Evolutionary conservation across 2,329 filamentous ascomycete genomes (phyloP).

Genomic region (Tolypocladium ophioglossoides): DNA sequence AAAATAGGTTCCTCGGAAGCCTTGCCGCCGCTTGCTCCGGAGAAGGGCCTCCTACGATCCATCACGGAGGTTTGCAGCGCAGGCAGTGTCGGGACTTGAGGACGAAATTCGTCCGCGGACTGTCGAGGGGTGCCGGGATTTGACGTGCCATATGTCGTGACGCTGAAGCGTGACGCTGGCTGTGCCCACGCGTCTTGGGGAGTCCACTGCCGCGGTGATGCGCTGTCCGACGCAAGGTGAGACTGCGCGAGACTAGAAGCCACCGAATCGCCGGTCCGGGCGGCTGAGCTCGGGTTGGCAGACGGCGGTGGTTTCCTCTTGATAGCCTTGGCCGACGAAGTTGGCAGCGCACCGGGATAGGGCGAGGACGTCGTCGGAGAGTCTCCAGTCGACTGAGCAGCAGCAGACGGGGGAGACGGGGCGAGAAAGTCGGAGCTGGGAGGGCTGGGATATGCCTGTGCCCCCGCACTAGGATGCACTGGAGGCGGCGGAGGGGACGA

Average conservation of each 20-base stretch:
- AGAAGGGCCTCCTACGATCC: slow-evolving; percentile 20
- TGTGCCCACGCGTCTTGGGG: slow-evolving; percentile 32
- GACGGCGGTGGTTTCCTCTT: slow-evolving; percentile 34
- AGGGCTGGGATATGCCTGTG: slow-evolving; percentile 22
- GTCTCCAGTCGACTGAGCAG: slow-evolving; percentile 2
- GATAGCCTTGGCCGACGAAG: slow-evolving; percentile 24
- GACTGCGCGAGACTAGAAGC: slow-evolving; percentile 12
- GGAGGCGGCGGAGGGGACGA: slow-evolving; percentile 3
- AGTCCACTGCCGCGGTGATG: slow-evolving; percentile 2
- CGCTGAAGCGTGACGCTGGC: slow-evolving; percentile 51
- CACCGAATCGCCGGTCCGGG: not conserved
- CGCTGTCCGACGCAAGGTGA: slow-evolving; percentile 5
- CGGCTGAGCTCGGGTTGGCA: slow-evolving; percentile 5
- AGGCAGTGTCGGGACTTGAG: slow-evolving; percentile 13
- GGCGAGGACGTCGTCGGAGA: slow-evolving; percentile 10
- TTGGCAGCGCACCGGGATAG: slow-evolving; percentile 11
- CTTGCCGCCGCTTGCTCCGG: slow-evolving; percentile 11
- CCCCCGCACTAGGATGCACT: slow-evolving; percentile 1
- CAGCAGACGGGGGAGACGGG: slow-evolving; percentile 8
- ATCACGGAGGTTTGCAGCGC: slow-evolving; percentile 14
- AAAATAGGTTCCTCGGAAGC: slow-evolving; percentile 14
- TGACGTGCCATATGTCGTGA: slow-evolving; percentile 50
- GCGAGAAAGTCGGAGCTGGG: slow-evolving; percentile 17
- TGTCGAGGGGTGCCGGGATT: slow-evolving; percentile 15
- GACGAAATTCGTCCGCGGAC: slow-evolving; percentile 12